Base-by-base conservation (phyloP, 2,329 filamentous ascomycete genomes). In the Keithomyces neogunnii region DNA sequence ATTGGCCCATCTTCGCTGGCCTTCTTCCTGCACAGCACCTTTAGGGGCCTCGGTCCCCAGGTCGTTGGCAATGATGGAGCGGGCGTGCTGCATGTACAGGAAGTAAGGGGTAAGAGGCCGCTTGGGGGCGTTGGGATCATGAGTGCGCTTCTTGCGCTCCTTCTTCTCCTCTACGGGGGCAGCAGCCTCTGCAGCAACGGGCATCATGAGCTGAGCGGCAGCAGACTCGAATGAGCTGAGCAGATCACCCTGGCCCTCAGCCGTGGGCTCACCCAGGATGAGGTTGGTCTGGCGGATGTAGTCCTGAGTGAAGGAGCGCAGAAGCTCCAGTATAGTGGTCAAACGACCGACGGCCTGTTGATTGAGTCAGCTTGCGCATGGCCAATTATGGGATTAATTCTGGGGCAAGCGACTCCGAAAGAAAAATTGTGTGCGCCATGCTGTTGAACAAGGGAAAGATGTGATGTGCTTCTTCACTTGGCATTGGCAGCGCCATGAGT, bases 111-210 rank as follows among this genome's bases (percentile, higher is more conserved):
- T 97, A 64, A 96, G 71, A 7, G 92, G 91, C 48, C 91, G 84
- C 81, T 96, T 97, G 54, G 92, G 92, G 5, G 91, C 91, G 68
- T 96, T 95, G 59, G 91, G 91, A 67, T 97, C 92, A 63, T 88
- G 84, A 42, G 83, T 84, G 55, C 85, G 82, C 77, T 91, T 91
- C 79, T 93, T 92, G 69, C 88, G 85, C 78, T 93, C 90, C 78
- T 90, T 90, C 79, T 89, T 87, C 67, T 84, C 82, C 62, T 83
- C 80, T 8, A 74, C 78, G 1, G 70, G 72, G 29, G 77, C 75
- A 10, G 68, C 69, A 32, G 66, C 59, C 49, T 70, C 60, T 42
- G 67, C 35, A 6, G 43, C 59, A 48, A 68, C 57, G 26, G 73
- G 65, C 48, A 70, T 66, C n/a, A 75, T 69, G 48, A 76, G 66